Percentiles rank a stretch among this genome's conserved stretches.
phyloP scores from a whole-genome alignment of 257 asterid species.

The Cordia subcordata region DNA sequence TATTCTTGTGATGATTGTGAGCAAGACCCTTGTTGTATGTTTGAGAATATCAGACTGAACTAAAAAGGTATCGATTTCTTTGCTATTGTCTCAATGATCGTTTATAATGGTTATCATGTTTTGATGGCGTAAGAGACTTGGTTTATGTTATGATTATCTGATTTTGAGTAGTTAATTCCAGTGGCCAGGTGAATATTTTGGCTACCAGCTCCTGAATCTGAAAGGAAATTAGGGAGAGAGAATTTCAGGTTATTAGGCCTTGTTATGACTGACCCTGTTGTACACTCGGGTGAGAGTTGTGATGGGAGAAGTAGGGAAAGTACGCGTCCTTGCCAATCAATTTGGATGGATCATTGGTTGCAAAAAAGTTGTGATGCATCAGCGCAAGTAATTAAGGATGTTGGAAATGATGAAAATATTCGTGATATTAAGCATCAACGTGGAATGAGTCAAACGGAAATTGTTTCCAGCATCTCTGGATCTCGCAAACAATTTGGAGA shows the following conservation, averaged over 20 bases:
- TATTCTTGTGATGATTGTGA: no score
- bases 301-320: conserved; percentile 32
- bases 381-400: conserved; percentile 11
- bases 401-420: conserved; percentile 21
- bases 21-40: no score
- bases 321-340: conserved; percentile 37
- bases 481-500: conserved; percentile 20
- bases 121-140: no score
- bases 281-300: conserved; percentile 15
- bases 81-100: no score
- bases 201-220: conserved; percentile 10
- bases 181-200: neutral
- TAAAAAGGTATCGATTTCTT: no score
- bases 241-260: conserved; percentile 3
- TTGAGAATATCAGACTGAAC: no score
- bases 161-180: neutral
- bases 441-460: conserved; percentile 19
- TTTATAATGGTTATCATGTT: no score
- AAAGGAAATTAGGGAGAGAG: conserved; percentile 13
- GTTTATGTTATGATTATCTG: neutral
- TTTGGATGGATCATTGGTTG: conserved; percentile 73
- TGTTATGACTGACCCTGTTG: conserved; percentile 45
- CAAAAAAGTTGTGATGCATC: conserved; percentile 23
- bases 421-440: conserved; percentile 11
- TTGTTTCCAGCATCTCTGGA: conserved; percentile 7